Percentiles rank a stretch among this genome's conserved stretches.
Conservation (phyloP, 257 asterid species). For the Primulina tabacum region DNA sequence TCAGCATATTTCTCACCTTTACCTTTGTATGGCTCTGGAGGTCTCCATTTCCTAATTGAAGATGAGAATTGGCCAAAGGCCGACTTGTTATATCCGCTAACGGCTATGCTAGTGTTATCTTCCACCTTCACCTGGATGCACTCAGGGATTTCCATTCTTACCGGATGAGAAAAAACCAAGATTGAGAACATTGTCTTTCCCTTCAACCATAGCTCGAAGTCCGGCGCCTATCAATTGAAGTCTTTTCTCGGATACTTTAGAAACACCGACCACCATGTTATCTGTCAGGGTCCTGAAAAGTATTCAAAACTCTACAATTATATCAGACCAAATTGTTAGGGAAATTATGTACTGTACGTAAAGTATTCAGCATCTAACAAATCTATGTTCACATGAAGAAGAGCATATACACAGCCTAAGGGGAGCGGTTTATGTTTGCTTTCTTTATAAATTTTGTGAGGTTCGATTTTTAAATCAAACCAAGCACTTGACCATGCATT, state of each 20-base stretch:
- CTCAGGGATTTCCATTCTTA: slow-evolving; percentile 69
- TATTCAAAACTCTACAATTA: slow-evolving; percentile 10
- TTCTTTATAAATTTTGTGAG: no score
- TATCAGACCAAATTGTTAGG: not conserved
- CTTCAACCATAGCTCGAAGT: slow-evolving; percentile 86
- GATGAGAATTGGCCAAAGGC: slow-evolving; percentile 93
- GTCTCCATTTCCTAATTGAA: slow-evolving; percentile 93
- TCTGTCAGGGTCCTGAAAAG: slow-evolving; percentile 80
- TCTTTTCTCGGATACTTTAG: slow-evolving; percentile 91
- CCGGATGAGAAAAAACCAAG: slow-evolving; percentile 95
- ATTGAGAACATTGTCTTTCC: slow-evolving; percentile 78
- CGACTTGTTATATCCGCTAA: slow-evolving; percentile 82
- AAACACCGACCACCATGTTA: slow-evolving; percentile 96
- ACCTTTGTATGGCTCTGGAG: slow-evolving; percentile 98
- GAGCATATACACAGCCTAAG: not conserved
- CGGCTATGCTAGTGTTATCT: slow-evolving; percentile 80
- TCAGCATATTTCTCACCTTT: slow-evolving; percentile 95
- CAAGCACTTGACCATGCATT: not conserved
- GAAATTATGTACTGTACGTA: not conserved
- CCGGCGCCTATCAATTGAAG: slow-evolving; percentile 94
- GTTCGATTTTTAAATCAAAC: not conserved
- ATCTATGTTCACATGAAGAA: not conserved
- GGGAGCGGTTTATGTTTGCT: not conserved
- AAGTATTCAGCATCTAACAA: not conserved
- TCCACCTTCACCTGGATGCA: slow-evolving; percentile 87